Base-by-base conservation (phyloP, 1,284 basidiomycete genomes). In the Porphyrellus sp. region DNA sequence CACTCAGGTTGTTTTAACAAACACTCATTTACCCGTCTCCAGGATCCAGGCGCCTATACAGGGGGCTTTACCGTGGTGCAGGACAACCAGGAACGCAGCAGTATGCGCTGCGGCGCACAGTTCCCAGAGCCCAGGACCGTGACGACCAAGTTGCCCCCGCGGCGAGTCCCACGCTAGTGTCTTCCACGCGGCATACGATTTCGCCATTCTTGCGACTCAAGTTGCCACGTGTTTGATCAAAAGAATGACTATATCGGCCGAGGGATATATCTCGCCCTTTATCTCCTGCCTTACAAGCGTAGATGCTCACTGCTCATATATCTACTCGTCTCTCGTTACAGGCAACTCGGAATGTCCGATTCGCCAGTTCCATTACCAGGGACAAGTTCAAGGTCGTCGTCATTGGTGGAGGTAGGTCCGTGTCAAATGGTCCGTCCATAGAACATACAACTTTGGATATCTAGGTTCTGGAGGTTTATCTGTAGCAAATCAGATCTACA, bases 401-500 rank as follows among this genome's bases (percentile, higher is more conserved):
- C 23, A 70, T 89, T 6, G 86, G 86, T 52, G 85, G 75, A 70
- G 86, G 87, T 83, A 60, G 48, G 77, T 61, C 15, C 18, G 20
- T 40, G 12, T 40, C n/a, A 27, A 45, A 42, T 25, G 8, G 41
- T 21, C 11, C 24, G 8, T 42, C 35, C 9, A 5, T 23, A 7
- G 31, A 27, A 30, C n/a, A 40, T 30, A 35, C 9, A 25, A 28
- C 37, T 37, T 2, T 28, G 48, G 39, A 21, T 35, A 30, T 38
- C 20, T 23, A 92, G 91, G 91, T 46, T 83, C 84, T 20, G 92
- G 78, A 42, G 92, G 92, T 42, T 71, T 94, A 49, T 78, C 82
- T 38, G 84, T 86, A 40, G 91, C 91, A 43, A 85, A 88, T 67
- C 91, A 95, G 71, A 82, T 98, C 41, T 89, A 88, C 70, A 79